Evolutionary conservation across 768 basidiomycete species (phyloP), one percentile per base, ranked within the genome.

Genomic region (Boletus fagicola): DNA sequence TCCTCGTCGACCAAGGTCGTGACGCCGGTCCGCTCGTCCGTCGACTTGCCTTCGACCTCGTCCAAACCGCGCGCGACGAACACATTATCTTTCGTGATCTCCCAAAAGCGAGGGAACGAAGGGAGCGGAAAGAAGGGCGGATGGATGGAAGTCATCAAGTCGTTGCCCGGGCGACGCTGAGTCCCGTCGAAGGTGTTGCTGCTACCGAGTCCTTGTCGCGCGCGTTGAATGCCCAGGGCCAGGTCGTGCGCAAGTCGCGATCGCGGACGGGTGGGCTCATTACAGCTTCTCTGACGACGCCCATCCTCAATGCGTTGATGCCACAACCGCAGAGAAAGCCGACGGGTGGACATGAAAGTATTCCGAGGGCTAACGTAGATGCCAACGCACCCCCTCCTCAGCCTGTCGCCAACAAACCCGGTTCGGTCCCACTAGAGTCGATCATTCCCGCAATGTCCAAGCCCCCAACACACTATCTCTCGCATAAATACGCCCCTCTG

Each of bases 401-500:
- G 30, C 61, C 68, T 6, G 58, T 62, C 12, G 57, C 65, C 9
- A 75, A 52, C 28, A 75, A 72, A 61, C 76, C 65, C 9, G 72
- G 67, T 36, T 78, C 72, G 5, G 89, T 90, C 10, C 87, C 90
- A 5, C 76, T 92, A 11, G 90, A 92, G 65, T 87, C 86, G 12
- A 94, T 94, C 59, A 90, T 94, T 43, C 90, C 92, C 0, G 86
- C 81, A 1, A 84, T 76, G 11, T 78, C 88, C 18, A 91, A 90
- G 66, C 92, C 91, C 0, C 91, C 92, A 0, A 93, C 91, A 0
- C 87, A 93, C 36, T 90, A 91, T 63, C 83, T 92, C 22, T 86
- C 90, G 1, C 80, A 86, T 40, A 81, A 80, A 11, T 91, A 92
- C 65, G 84, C 88, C 0, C 82, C 90, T 0, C 78, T 92, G 39